Conservation (phyloP, 495 filamentous ascomycete species). For the Daldinia caldariorum region DNA sequence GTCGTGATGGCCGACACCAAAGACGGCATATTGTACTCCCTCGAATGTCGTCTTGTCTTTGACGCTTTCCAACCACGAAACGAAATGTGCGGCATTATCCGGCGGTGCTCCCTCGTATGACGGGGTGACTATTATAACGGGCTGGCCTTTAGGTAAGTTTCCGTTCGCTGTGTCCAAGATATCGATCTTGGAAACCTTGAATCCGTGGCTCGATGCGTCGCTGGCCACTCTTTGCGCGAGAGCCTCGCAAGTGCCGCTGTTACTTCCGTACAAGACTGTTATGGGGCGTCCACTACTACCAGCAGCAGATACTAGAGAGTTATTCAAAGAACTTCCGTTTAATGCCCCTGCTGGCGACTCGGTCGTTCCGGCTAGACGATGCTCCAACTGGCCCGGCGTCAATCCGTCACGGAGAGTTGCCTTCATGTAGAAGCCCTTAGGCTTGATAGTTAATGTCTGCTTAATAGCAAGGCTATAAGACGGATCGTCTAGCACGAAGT, state of each 20-base stretch:
- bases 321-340: conserved; percentile 10
- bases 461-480: conserved; percentile 72
- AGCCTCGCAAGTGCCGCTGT: conserved; percentile 79
- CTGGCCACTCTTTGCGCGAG: conserved; percentile 71
- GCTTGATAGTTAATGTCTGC: conserved; percentile 80
- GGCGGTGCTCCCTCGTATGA: conserved; percentile 81
- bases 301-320: conserved; percentile 22
- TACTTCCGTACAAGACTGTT: conserved; percentile 76
- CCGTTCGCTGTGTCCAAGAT: conserved; percentile 69
- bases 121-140: conserved; percentile 72
- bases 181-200: conserved; percentile 62
- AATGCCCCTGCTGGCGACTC: conserved; percentile 15
- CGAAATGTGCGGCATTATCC: conserved; percentile 76
- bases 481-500: conserved; percentile 66
- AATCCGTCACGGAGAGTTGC: conserved; percentile 68
- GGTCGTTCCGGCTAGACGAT: conserved; percentile 52
- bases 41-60: conserved; percentile 60
- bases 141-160: conserved; percentile 68
- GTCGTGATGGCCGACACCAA: conserved; percentile 67
- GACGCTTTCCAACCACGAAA: conserved; percentile 68
- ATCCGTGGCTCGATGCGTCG: conserved; percentile 67
- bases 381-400: conserved; percentile 66
- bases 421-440: conserved; percentile 75
- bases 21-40: conserved; percentile 70
- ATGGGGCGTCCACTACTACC: conserved; percentile 54